Evolutionary conservation across 108 stramenopile genomes (phyloP), one percentile per base, ranked within the genome.

Genomic region (Discostella pseudostelligera): DNA sequence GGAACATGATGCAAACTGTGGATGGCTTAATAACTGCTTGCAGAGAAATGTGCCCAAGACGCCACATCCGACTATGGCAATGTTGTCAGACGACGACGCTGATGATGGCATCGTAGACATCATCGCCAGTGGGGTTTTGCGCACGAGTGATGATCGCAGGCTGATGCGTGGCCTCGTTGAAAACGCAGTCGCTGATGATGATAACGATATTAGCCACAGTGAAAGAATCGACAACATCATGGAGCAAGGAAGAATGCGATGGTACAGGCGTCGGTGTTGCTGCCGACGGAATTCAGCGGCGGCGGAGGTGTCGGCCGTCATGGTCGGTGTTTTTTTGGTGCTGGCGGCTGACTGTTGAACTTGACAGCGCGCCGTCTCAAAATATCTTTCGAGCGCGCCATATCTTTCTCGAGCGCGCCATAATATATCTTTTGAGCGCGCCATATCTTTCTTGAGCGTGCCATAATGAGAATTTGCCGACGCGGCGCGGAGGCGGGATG

Each of bases 1-100:
- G 24, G 65, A 67, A 29, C 74, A 59, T 26, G 62, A 63, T 12
- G 56, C 65, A 61, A 90, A 76, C 22, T 78, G 61, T 8, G 85
- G 77, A 55, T 68, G 61, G 16, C 51, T 58, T 20, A 90, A 65
- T 8, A 94, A 60, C 59, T 90, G 90, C 49, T 76, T 67, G 63
- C 90, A 91, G 17, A 94, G 79, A 43, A 84, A 87, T 10, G 93
- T 88, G 44, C 93, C 93, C 6, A 94, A 83, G 39, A 94, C 90
- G 16, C 93, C 93, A 47, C 84, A 81, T 39, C 93, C 93, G 39
- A 94, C 68, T 9, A 94, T 81, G n/a, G 90, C 90, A 6, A 77
- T 21, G 44, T 69, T 69, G 13, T 49, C 35, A 8, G 40, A 8
- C 12, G 66, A 28, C 1, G 66, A 17, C 10, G 65, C 0, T 0